Evolutionary conservation across 192 early-diverging fungal species (phyloP), one percentile per base, ranked within the genome.

Genomic region (Mortierella claussenii): DNA sequence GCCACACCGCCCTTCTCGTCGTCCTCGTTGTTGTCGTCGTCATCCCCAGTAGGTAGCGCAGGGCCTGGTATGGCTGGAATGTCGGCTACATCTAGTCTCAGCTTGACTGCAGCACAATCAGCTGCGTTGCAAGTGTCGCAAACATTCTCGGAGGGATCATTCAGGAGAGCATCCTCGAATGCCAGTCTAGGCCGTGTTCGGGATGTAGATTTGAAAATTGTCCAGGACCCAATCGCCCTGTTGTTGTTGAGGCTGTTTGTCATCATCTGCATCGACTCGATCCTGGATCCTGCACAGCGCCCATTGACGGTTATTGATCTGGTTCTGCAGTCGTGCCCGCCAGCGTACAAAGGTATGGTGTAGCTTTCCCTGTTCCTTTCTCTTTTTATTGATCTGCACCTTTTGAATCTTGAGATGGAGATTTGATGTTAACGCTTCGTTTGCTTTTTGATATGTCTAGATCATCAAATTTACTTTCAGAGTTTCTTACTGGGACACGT

Each of bases 241-340:
- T 74, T 81, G 10, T 42, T 87, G 30, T 27, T 89, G 7, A 81
- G 89, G 55, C 70, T 88, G n/a, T 65, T 90, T 47, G 83, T 90
- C 20, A 67, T 65, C 18, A 81, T 89, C 10, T 71, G 80, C 17
- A 74, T 88, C 34, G 83, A 87, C 30, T 87, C 87, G 12, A 73
- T 90, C 26, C 30, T 88, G 44, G 88, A 85, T 42, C 59, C 74
- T 30, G 21, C 58, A 0, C 73, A 46, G 15, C 56, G 73, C 0
- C 54, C 73, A 3, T 36, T 76, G 44, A 18, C 59, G 2, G 64
- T 65, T 2, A 76, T 76, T 44, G 73, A 76, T 28, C 6, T 67
- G 26, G 45, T 67, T 3, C 18, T 76, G 45, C 65, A 67, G 46
- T 76, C 73, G 1, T 76, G 73, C 53, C 73, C 73, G 4, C 73